Evolutionary conservation across 1,284 basidiomycete genomes (phyloP).

Genomic region (Cutaneotrichosporon mucoides): DNA sequence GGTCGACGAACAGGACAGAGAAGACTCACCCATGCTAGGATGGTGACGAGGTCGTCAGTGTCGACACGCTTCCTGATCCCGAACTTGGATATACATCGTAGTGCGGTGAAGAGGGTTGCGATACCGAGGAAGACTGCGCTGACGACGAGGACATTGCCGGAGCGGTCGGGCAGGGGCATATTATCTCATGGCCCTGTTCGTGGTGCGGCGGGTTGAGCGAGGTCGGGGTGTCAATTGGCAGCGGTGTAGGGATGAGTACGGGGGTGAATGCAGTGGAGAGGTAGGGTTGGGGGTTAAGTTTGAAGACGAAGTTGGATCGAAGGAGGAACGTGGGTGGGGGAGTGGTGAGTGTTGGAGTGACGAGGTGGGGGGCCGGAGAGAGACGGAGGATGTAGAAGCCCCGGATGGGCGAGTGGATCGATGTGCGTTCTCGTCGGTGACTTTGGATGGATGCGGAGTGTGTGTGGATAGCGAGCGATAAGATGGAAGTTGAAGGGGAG

Average conservation of each 20-base stretch:
- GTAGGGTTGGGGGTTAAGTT: background rate
- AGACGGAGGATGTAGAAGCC: no score
- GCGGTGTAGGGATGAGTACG: background rate
- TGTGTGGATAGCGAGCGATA: no score
- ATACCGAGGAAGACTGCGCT: constrained; percentile 35
- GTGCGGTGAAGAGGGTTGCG: constrained; percentile 36
- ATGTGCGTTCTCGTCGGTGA: no score
- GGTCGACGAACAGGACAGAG: no score
- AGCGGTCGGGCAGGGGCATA: constrained; percentile 20
- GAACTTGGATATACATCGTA: constrained; percentile 43
- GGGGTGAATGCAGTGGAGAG: background rate
- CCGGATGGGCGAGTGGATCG: no score
- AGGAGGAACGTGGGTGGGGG: background rate
- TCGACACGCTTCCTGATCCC: constrained; percentile 35
- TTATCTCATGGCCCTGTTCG: constrained; percentile 1
- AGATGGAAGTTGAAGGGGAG: no score
- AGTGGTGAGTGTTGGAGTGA: background rate
- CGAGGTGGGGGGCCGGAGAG: no score
- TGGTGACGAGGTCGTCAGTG: constrained; percentile 39
- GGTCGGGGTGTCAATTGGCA: background rate
- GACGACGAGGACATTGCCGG: constrained; percentile 34
- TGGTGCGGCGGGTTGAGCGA: background rate
- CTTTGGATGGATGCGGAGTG: no score
- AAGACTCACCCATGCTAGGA: constrained; percentile 43
- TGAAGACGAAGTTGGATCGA: background rate